Evolutionary conservation across 805 yeast genomes (phyloP).

Genomic region (Myxozyma nipponensis): DNA sequence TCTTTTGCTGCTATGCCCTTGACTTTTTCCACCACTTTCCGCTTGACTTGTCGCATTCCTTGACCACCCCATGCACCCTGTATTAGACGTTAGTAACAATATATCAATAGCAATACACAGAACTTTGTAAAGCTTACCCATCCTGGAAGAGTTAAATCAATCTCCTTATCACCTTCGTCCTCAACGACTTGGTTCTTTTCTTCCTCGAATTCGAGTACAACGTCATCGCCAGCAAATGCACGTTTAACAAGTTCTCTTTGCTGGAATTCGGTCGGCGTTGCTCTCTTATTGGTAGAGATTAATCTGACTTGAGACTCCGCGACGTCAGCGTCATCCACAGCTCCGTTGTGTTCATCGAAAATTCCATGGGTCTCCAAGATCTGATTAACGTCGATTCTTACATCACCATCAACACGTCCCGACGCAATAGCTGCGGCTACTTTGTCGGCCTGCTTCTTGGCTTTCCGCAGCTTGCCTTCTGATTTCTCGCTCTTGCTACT

Average conservation of each 20-base stretch:
- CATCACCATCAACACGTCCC: constrained; percentile 11
- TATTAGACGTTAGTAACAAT: background rate
- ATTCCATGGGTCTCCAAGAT: constrained; percentile 55
- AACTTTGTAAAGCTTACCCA: constrained; percentile 47
- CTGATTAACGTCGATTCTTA: constrained; percentile 39
- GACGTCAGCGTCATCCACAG: constrained; percentile 45
- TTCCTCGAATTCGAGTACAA: constrained; percentile 68
- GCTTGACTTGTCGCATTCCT: constrained; percentile 43
- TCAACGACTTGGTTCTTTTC: constrained; percentile 65
- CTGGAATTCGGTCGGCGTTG: constrained; percentile 48
- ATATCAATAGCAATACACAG: background rate
- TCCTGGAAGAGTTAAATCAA: constrained; percentile 85
- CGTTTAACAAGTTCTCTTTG: constrained; percentile 79
- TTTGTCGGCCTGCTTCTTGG: constrained; percentile 37
- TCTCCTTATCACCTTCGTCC: constrained; percentile 84
- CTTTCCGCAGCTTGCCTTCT: constrained; percentile 24
- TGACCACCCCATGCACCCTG: constrained; percentile 89
- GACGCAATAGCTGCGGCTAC: constrained; percentile 23
- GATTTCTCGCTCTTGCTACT: constrained; percentile 50
- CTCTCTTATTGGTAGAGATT: constrained; percentile 31
- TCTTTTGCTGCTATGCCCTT: constrained; percentile 73
- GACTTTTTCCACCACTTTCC: constrained; percentile 63
- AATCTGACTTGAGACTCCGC: constrained; percentile 8
- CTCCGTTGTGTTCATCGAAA: constrained; percentile 41
- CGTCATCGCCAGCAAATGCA: constrained; percentile 98